Conservation (phyloP, 495 filamentous ascomycete genomes). For the Penicillium fimorum region DNA sequence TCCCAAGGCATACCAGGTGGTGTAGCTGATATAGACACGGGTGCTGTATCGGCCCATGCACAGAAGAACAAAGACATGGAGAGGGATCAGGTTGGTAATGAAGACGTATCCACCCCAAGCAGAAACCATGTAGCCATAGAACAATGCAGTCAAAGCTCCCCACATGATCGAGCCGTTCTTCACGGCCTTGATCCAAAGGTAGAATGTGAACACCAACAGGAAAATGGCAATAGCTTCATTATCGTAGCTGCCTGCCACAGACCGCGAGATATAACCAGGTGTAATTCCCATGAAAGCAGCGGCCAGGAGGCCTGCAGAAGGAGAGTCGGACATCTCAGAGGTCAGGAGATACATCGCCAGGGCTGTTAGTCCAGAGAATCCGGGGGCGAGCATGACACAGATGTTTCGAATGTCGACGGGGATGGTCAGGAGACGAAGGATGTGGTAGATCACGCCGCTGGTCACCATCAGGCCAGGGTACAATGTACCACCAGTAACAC, state of each 20-base stretch:
- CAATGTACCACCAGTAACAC: slow-evolving; percentile 96
- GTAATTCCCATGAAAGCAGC: slow-evolving; percentile 97
- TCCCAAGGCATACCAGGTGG: slow-evolving; percentile 95
- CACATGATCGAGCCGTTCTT: slow-evolving; percentile 95
- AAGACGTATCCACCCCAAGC: slow-evolving; percentile 99
- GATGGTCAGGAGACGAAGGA: slow-evolving; percentile 85
- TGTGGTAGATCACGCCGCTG: slow-evolving; percentile 93
- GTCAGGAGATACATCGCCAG: slow-evolving; percentile 94
- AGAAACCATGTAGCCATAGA: slow-evolving; percentile 99
- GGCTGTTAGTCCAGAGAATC: slow-evolving; percentile 92
- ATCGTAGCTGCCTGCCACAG: slow-evolving; percentile 97
- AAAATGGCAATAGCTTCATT: slow-evolving; percentile 99
- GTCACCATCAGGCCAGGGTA: slow-evolving; percentile 99
- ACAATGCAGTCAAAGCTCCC: slow-evolving; percentile 91
- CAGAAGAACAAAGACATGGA: slow-evolving; percentile 93
- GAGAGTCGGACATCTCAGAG: slow-evolving; percentile 88
- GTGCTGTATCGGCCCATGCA: slow-evolving; percentile 97
- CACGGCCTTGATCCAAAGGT: slow-evolving; percentile 96
- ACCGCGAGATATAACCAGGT: slow-evolving; percentile 96
- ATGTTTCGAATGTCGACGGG: slow-evolving; percentile 99
- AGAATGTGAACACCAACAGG: slow-evolving; percentile 97
- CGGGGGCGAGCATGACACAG: slow-evolving; percentile 94
- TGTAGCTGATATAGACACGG: slow-evolving; percentile 92
- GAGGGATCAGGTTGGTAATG: slow-evolving; percentile 95
- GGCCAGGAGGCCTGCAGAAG: slow-evolving; percentile 91